Evolutionary conservation across 1,139 yeast species (phyloP).

Genomic region (Suhomyces terraborum): DNA sequence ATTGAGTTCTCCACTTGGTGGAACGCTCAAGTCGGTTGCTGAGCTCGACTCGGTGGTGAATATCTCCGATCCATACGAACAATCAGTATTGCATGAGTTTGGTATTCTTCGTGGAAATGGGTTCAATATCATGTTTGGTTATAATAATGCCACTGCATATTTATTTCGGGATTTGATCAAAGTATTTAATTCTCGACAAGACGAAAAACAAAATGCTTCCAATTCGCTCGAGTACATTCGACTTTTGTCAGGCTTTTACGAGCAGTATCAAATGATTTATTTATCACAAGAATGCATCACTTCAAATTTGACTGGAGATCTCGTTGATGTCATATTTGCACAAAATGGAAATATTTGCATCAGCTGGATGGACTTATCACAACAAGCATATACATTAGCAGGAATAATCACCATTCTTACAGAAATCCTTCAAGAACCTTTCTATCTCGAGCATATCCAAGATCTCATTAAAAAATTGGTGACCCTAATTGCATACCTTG

Average conservation of each 20-base stretch:
- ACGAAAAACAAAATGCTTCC: slow-evolving; percentile 14
- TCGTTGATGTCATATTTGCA: slow-evolving; percentile 17
- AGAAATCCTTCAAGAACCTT: slow-evolving; percentile 35
- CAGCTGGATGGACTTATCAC: slow-evolving; percentile 48
- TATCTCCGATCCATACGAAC: slow-evolving; percentile 48
- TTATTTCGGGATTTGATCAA: slow-evolving; percentile 58
- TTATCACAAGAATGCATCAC: slow-evolving; percentile 25
- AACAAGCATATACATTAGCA: slow-evolving; percentile 41
- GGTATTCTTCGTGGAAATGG: slow-evolving; percentile 49
- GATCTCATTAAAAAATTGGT: slow-evolving; percentile 31
- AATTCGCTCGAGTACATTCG: slow-evolving; percentile 30
- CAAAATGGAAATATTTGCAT: slow-evolving; percentile 23
- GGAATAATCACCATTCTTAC: slow-evolving; percentile 38
- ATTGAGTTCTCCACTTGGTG: slow-evolving; percentile 63
- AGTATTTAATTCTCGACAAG: slow-evolving; percentile 45
- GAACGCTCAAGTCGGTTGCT: slow-evolving; percentile 56
- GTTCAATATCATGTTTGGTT: slow-evolving; percentile 64
- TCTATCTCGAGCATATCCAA: slow-evolving; percentile 37
- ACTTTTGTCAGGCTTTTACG: slow-evolving; percentile 36
- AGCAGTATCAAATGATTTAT: slow-evolving; percentile 28
- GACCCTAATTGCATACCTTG: slow-evolving; percentile 30
- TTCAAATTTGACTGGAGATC: slow-evolving; percentile 27
- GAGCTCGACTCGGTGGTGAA: slow-evolving; percentile 54
- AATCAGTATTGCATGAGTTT: slow-evolving; percentile 35
- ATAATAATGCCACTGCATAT: slow-evolving; percentile 53